Conservation (phyloP, 352 stramenopile species). For the Phytophthora podocarpi region DNA sequence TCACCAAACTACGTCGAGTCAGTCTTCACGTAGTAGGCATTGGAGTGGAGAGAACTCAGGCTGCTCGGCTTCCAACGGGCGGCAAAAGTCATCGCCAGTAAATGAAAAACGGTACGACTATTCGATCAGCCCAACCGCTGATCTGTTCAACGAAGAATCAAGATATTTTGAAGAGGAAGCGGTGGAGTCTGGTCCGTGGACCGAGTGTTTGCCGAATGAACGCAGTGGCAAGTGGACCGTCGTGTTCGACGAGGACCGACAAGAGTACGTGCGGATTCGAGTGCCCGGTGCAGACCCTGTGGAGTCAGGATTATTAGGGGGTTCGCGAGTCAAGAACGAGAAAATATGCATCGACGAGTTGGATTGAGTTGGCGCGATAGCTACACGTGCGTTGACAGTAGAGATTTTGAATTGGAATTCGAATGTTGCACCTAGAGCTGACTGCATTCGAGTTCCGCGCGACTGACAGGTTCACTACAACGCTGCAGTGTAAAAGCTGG, state of each 20-base stretch:
- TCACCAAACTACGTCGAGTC: conserved; percentile 5
- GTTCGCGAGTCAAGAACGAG: conserved; percentile 22
- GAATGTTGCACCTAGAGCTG: neutral
- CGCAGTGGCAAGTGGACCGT: conserved; percentile 19
- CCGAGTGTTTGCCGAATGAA: conserved; percentile 25
- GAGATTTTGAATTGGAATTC: conserved; percentile 1
- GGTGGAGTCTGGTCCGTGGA: conserved; percentile 29
- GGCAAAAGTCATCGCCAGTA: conserved; percentile 4
- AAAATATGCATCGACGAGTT: conserved; percentile 57
- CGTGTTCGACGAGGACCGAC: conserved; percentile 37
- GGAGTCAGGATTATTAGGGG: conserved; percentile 11
- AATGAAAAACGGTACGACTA: conserved; percentile 19
- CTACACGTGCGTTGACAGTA: too few species aligned
- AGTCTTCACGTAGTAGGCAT: conserved; percentile 7
- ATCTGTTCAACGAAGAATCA: conserved; percentile 18
- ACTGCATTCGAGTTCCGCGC: too few species aligned
- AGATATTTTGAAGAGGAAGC: conserved; percentile 22
- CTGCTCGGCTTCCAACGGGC: conserved; percentile 23
- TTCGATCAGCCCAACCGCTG: conserved; percentile 19
- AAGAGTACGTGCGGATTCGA: conserved; percentile 32
- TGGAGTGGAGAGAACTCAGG: conserved; percentile 25
- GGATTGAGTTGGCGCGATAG: conserved; percentile 36
- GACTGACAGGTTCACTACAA: too few species aligned
- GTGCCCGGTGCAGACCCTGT: conserved; percentile 21
- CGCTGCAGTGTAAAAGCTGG: neutral